phyloP scores from a whole-genome alignment of 2,329 filamentous ascomycete genomes.

The Pyricularia sp. region DNA sequence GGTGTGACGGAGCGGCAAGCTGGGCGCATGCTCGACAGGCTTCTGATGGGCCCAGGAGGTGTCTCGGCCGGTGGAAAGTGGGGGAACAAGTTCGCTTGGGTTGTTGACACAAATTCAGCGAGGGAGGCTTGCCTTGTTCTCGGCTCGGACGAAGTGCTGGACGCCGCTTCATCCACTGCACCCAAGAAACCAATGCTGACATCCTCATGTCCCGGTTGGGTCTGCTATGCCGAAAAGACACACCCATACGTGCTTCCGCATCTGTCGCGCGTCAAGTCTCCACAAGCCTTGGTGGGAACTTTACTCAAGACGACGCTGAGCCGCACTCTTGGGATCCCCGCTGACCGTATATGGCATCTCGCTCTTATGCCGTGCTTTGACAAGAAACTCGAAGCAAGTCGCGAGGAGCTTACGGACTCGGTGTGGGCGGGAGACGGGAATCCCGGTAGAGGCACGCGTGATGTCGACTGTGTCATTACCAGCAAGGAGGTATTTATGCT shows the following conservation, averaged over 20 bases:
- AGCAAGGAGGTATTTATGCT: conserved; percentile 89
- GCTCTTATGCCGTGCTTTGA: conserved; percentile 98
- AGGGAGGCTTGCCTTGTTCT: conserved; percentile 74
- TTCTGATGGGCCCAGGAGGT: conserved; percentile 59
- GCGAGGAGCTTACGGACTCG: conserved; percentile 76
- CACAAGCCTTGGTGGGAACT: conserved; percentile 83
- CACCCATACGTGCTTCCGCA: conserved; percentile 88
- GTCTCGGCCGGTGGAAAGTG: conserved; percentile 57
- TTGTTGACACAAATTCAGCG: conserved; percentile 77
- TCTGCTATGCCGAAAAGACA: conserved; percentile 97
- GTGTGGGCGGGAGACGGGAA: conserved; percentile 48
- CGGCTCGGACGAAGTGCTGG: conserved; percentile 57
- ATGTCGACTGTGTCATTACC: conserved; percentile 97
- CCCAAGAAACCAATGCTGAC: conserved; percentile 49
- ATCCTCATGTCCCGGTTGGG: conserved; percentile 92
- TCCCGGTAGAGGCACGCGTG: conserved; percentile 50
- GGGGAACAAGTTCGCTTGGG: conserved; percentile 72
- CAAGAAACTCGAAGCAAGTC: conserved; percentile 93
- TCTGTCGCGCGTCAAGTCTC: conserved; percentile 81
- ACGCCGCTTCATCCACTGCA: conserved; percentile 15
- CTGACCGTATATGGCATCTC: conserved; percentile 81
- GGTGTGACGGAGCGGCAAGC: conserved; percentile 60
- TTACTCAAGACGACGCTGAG: conserved; percentile 78
- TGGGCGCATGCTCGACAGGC: conserved; percentile 68
- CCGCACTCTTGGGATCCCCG: conserved; percentile 55